phyloP scores from a whole-genome alignment of 2,329 filamentous ascomycete genomes.

The Sporothrix luriei region DNA sequence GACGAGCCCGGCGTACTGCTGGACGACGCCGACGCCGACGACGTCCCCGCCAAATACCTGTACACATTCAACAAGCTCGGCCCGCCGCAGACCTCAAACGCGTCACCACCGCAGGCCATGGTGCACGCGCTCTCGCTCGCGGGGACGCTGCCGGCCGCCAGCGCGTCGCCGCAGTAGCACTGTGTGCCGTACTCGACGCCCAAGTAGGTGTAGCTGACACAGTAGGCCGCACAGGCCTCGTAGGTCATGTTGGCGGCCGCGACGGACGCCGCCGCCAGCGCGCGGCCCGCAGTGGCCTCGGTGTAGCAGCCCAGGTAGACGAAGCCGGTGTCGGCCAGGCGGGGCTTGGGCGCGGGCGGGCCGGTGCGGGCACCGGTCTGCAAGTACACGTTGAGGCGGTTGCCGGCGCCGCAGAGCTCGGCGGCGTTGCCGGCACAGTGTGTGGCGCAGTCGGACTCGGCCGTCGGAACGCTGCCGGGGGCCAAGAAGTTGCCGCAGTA shows the following conservation, averaged over 20 bases:
- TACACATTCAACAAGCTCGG: constrained; percentile 33
- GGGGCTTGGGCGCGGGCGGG: constrained; percentile 42
- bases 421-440: constrained; percentile 32
- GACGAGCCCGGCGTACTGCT: background rate
- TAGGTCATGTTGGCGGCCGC: constrained; percentile 50
- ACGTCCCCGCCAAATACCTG: constrained; percentile 11
- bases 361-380: constrained; percentile 32
- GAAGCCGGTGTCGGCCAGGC: constrained; percentile 37
- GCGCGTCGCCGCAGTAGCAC: constrained; percentile 53
- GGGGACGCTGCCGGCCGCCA: constrained; percentile 26
- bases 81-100: constrained; percentile 34
- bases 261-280: constrained; percentile 31
- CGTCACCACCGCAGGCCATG: constrained; percentile 34
- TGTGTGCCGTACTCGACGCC: constrained; percentile 55
- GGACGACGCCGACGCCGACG: background rate
- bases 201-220: constrained; percentile 49
- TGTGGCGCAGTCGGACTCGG: constrained; percentile 30
- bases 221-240: constrained; percentile 53
- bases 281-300: constrained; percentile 36
- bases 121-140: constrained; percentile 30
- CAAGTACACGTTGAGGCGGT: constrained; percentile 32
- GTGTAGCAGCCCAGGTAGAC: constrained; percentile 44
- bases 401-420: constrained; percentile 34
- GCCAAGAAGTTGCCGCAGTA: constrained; percentile 49
- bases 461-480: constrained; percentile 23